Evolutionary conservation across 2,329 filamentous ascomycete genomes (phyloP).

Genomic region (Hypocreales sp.): DNA sequence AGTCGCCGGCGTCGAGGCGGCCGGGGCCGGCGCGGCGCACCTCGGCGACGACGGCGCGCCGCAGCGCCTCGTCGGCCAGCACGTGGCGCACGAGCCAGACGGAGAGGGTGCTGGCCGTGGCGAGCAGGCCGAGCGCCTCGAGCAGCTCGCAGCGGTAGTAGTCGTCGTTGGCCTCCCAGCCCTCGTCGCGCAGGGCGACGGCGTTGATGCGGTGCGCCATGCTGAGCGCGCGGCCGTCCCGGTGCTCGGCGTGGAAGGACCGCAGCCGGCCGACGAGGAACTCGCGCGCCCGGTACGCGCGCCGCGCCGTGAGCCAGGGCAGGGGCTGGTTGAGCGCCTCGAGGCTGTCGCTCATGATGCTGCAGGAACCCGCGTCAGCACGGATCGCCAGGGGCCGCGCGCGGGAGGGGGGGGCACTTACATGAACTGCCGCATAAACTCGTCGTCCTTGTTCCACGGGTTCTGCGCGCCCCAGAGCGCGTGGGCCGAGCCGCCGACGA

Average conservation of each 20-base stretch:
- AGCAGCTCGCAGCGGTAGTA: slow-evolving; percentile 17
- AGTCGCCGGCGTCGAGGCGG: slow-evolving; percentile 8
- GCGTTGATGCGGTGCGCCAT: slow-evolving; percentile 15
- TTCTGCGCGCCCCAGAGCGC: slow-evolving; percentile 15
- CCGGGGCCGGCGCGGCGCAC: slow-evolving; percentile 3
- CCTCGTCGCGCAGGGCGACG: slow-evolving; percentile 11
- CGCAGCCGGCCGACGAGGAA: slow-evolving; percentile 10
- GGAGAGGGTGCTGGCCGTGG: slow-evolving; percentile 14
- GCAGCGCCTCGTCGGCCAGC: slow-evolving; percentile 7
- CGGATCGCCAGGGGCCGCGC: not conserved
- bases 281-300: slow-evolving; percentile 11
- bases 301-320: slow-evolving; percentile 10
- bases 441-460: slow-evolving; percentile 14
- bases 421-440: slow-evolving; percentile 16
- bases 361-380: slow-evolving; percentile 4
- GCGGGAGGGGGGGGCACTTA: slow-evolving; percentile 2
- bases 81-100: slow-evolving; percentile 15
- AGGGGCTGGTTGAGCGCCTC: slow-evolving; percentile 13
- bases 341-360: slow-evolving; percentile 13
- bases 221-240: slow-evolving; percentile 8
- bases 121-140: slow-evolving; percentile 14
- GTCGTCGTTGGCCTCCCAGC: slow-evolving; percentile 15
- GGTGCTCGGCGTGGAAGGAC: slow-evolving; percentile 11
- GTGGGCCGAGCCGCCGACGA: slow-evolving; percentile 14
- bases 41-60: slow-evolving; percentile 9